phyloP scores from a whole-genome alignment of 441 rosid species.

The Isatis lusitanica region DNA sequence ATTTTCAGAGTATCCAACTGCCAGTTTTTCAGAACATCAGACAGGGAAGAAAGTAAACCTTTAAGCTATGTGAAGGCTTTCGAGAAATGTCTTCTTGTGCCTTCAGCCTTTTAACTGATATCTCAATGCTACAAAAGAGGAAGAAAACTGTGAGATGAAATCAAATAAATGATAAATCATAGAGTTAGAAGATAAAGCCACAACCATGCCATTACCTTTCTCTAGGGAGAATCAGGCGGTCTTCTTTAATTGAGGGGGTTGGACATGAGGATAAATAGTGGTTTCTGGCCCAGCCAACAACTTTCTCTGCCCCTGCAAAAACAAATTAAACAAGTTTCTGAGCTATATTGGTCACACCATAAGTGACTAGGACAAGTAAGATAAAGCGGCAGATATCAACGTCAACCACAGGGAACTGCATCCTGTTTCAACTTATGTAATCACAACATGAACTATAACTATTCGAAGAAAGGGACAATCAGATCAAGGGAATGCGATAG shows the following conservation, averaged over 20 bases:
- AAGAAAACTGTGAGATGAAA: slow-evolving; percentile 35
- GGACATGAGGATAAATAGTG: slow-evolving; percentile 68
- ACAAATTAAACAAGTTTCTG: slow-evolving; percentile 4
- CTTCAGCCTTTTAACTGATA: slow-evolving; percentile 71
- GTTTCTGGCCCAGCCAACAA: slow-evolving; percentile 94
- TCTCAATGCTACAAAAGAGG: slow-evolving; percentile 69
- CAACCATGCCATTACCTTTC: slow-evolving; percentile 54
- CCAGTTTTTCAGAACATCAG: not conserved
- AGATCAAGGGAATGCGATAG: not conserved
- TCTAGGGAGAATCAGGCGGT: slow-evolving; percentile 65
- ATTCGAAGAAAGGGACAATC: not conserved
- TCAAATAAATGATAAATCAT: slow-evolving; percentile 2
- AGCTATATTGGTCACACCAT: slow-evolving; percentile 7
- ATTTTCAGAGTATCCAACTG: slow-evolving; percentile 11
- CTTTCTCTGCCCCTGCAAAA: slow-evolving; percentile 77
- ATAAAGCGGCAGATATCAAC: not conserved
- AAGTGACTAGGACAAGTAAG: not conserved
- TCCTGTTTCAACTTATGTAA: not conserved
- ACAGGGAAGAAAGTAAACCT: slow-evolving; percentile 50
- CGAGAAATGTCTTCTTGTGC: slow-evolving; percentile 63
- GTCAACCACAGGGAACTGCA: not conserved
- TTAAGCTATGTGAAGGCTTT: slow-evolving; percentile 72
- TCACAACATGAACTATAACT: not conserved
- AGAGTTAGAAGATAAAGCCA: not conserved
- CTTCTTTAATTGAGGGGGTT: slow-evolving; percentile 65